Percentiles rank a stretch among this genome's conserved stretches.
phyloP scores from a whole-genome alignment of 768 basidiomycete species.

The Auricularia heimuer region DNA sequence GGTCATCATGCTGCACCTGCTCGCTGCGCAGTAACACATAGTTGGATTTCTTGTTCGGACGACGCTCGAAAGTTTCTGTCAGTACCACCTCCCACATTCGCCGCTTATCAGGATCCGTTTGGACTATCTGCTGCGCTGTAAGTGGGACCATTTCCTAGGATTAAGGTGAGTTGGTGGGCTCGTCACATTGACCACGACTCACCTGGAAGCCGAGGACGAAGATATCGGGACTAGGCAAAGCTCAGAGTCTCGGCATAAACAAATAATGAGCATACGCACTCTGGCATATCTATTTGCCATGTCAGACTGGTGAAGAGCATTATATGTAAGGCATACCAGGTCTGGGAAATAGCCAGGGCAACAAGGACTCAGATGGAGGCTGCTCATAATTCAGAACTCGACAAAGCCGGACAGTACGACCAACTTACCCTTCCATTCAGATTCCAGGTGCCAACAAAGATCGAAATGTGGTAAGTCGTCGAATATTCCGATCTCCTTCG shows the following conservation, averaged over 20 bases:
- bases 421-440: constrained; percentile 71
- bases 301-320: neutral
- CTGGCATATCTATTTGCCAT: constrained; percentile 6
- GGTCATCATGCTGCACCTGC: constrained; percentile 43
- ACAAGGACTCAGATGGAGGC: constrained; percentile 70
- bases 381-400: constrained; percentile 20
- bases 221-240: constrained; percentile 61
- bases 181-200: too few relatives aligned
- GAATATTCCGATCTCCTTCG: constrained; percentile 77
- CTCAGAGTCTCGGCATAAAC: neutral
- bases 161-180: too few relatives aligned
- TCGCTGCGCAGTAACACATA: constrained; percentile 88
- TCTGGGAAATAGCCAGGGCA: constrained; percentile 86
- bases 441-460: constrained; percentile 94
- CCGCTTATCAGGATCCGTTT: constrained; percentile 88
- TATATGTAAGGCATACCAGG: constrained; percentile 37
- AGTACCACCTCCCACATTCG: constrained; percentile 81
- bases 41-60: constrained; percentile 54
- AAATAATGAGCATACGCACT: constrained; percentile 6
- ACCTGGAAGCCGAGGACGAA: constrained; percentile 81
- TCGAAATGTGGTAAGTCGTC: constrained; percentile 51
- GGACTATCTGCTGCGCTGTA: constrained; percentile 94
- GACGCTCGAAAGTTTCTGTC: constrained; percentile 62
- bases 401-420: constrained; percentile 1
- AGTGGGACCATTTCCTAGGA: constrained; percentile 79